Conservation (phyloP, 2,329 filamentous ascomycete genomes). For the Pleurostoma richardsiae region DNA sequence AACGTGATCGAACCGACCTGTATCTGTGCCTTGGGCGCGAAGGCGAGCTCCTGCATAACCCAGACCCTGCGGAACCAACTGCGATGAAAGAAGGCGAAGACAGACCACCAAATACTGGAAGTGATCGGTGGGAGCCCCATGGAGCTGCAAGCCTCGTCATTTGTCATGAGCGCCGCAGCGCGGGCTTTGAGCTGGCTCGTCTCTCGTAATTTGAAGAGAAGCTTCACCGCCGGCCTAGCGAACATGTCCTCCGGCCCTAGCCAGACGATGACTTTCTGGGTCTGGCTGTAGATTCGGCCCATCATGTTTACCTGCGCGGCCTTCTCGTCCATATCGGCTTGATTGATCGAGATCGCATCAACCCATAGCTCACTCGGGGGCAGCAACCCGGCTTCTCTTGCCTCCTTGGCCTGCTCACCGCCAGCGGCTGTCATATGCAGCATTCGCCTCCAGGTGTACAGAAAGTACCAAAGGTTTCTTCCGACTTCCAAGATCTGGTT, state of each 20-base stretch:
- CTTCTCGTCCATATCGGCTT: constrained; percentile 10
- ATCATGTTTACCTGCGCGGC: constrained; percentile 8
- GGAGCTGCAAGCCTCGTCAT: background rate
- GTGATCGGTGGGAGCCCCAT: background rate
- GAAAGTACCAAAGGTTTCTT: background rate
- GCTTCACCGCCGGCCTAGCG: background rate
- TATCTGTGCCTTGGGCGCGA: constrained; percentile 1
- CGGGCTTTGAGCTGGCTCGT: background rate
- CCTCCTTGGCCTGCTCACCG: constrained; percentile 5
- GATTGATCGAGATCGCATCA: constrained; percentile 17
- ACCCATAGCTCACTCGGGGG: constrained; percentile 9
- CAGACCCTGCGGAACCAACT: constrained; percentile 3
- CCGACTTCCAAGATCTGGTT: background rate
- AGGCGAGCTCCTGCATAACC: constrained; percentile 3
- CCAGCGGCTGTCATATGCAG: background rate
- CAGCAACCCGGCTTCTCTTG: constrained; percentile 10
- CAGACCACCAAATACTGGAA: background rate
- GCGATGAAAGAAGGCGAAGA: background rate
- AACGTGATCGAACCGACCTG: constrained; percentile 2
- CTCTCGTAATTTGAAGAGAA: background rate
- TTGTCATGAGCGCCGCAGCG: background rate
- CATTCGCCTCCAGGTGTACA: background rate
- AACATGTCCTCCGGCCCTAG: background rate
- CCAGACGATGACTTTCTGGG: background rate
- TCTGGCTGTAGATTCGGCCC: background rate